Conservation (phyloP, 352 stramenopile genomes). For the Phytophthora sp. region DNA sequence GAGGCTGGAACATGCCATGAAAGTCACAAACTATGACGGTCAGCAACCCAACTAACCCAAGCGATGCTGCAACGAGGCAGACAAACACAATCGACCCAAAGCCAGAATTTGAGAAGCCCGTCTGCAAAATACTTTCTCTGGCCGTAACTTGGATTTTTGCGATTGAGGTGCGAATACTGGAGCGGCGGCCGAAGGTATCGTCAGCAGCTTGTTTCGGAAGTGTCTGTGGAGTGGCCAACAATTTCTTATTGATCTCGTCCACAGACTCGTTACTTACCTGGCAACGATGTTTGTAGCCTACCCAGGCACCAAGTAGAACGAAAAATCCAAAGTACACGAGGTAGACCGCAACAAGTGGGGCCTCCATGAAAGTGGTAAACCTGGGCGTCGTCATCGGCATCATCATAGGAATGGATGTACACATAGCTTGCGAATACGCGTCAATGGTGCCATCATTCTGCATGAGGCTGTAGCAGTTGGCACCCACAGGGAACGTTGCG, state of each 20-base stretch:
- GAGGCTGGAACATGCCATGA: constrained; percentile 42
- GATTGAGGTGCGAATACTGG: constrained; percentile 12
- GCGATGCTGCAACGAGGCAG: constrained; percentile 43
- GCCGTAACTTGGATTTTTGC: constrained; percentile 11
- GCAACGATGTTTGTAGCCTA: constrained; percentile 23
- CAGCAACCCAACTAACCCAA: constrained; percentile 49
- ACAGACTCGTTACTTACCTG: constrained; percentile 26
- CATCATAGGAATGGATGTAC: constrained; percentile 18
- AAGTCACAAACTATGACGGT: constrained; percentile 59
- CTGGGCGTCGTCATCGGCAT: constrained; percentile 5
- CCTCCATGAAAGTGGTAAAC: constrained; percentile 35
- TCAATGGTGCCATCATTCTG: constrained; percentile 28
- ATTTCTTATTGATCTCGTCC: constrained; percentile 34
- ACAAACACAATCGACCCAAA: constrained; percentile 34
- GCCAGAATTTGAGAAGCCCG: constrained; percentile 20
- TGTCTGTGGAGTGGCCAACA: constrained; percentile 20
- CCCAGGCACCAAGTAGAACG: constrained; percentile 26
- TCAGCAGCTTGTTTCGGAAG: constrained; percentile 16
- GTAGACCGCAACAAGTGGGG: constrained; percentile 32
- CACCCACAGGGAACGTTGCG: constrained; percentile 49
- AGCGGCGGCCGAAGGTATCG: constrained; percentile 7
- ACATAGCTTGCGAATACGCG: constrained; percentile 16
- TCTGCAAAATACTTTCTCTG: constrained; percentile 12
- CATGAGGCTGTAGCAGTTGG: constrained; percentile 45
- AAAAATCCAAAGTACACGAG: constrained; percentile 40